Evolutionary conservation across 208 protist species (phyloP).

Genomic region (Crithidia bombi): DNA sequence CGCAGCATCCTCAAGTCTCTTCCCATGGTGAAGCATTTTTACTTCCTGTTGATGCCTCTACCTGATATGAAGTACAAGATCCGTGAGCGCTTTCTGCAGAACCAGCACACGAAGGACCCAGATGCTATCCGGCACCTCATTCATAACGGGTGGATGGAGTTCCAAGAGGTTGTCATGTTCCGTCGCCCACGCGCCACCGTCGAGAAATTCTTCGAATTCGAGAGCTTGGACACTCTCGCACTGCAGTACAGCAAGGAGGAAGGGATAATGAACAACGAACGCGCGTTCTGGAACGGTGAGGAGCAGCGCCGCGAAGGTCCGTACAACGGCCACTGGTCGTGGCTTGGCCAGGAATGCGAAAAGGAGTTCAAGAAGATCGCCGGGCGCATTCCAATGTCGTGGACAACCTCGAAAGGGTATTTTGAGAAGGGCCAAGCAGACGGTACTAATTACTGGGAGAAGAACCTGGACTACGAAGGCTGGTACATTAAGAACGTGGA

Average conservation of each 20-base stretch:
- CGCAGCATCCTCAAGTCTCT: slow-evolving; percentile 79
- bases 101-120: slow-evolving; percentile 87
- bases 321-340: slow-evolving; percentile 89
- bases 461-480: slow-evolving; percentile 92
- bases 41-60: slow-evolving; percentile 80
- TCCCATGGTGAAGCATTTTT: slow-evolving; percentile 90
- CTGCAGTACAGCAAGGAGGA: slow-evolving; percentile 81
- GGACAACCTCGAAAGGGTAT: slow-evolving; percentile 85
- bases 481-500: slow-evolving; percentile 94
- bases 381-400: slow-evolving; percentile 80
- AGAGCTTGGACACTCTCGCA: slow-evolving; percentile 71
- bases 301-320: slow-evolving; percentile 86
- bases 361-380: slow-evolving; percentile 85
- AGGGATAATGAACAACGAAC: slow-evolving; percentile 75
- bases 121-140: slow-evolving; percentile 89
- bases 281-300: slow-evolving; percentile 88
- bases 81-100: slow-evolving; percentile 83
- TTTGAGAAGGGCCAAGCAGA: slow-evolving; percentile 86
- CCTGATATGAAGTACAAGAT: slow-evolving; percentile 87
- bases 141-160: slow-evolving; percentile 92
- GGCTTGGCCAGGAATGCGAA: slow-evolving; percentile 79
- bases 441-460: slow-evolving; percentile 91
- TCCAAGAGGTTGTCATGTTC: slow-evolving; percentile 83
- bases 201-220: slow-evolving; percentile 83
- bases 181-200: slow-evolving; percentile 73